A percentile compares a stretch with the other conserved stretches of the same genome.
Evolutionary conservation across 768 basidiomycete species (phyloP).

Genomic region (Lactarius pseudohatsudake): DNA sequence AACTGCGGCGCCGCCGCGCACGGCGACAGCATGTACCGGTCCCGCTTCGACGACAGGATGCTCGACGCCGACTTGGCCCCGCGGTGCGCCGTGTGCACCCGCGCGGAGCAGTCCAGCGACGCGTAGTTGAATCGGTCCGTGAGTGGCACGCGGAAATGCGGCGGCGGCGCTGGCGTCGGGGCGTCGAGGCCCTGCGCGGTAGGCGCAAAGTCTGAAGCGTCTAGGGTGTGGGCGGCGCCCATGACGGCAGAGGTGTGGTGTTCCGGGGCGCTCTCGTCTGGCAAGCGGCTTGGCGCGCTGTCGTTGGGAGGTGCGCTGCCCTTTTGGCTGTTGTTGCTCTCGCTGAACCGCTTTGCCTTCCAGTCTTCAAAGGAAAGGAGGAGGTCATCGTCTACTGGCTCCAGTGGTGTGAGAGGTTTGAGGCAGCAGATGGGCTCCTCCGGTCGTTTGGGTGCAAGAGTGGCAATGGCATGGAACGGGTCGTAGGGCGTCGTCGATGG

Average conservation of each 20-base stretch:
- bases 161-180: slow-evolving; percentile 42
- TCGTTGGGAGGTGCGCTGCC: slow-evolving; percentile 3
- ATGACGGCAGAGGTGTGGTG: background rate
- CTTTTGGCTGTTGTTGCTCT: slow-evolving; percentile 39
- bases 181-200: background rate
- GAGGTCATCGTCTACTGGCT: slow-evolving; percentile 56
- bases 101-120: slow-evolving; percentile 87
- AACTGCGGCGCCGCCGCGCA: slow-evolving; percentile 69
- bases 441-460: slow-evolving; percentile 48
- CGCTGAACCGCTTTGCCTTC: slow-evolving; percentile 65
- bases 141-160: slow-evolving; percentile 70
- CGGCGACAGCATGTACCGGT: slow-evolving; percentile 95
- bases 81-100: slow-evolving; percentile 81
- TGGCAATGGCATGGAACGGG: slow-evolving; percentile 57
- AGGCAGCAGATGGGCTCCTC: slow-evolving; percentile 70
- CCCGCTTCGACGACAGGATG: slow-evolving; percentile 86
- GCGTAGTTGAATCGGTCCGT: slow-evolving; percentile 96
- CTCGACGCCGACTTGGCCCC: slow-evolving; percentile 79
- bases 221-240: background rate
- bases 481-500: slow-evolving; percentile 48
- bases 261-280: slow-evolving; percentile 8
- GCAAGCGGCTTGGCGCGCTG: slow-evolving; percentile 5
- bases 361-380: slow-evolving; percentile 86
- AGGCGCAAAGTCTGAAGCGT: background rate
- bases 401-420: slow-evolving; percentile 45